Percentiles rank a stretch among this genome's conserved stretches.
Conservation (phyloP, 1,284 basidiomycete genomes). For the Cutaneotrichosporon dermatis region DNA sequence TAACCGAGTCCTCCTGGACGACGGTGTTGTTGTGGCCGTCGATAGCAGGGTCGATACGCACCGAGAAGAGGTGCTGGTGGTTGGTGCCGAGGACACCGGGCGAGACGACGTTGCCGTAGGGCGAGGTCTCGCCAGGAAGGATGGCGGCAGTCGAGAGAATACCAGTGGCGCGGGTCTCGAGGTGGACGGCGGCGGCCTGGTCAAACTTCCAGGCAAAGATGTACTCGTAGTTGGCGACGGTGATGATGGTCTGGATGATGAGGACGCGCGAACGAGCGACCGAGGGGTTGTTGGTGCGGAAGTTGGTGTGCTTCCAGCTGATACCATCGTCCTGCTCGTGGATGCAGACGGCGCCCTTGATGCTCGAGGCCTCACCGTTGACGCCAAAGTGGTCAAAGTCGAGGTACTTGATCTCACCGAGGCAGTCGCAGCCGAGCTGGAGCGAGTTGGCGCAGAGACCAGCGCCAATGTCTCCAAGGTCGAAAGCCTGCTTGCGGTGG, state of each 20-base stretch:
- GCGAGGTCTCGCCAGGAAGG: slow-evolving; percentile 43
- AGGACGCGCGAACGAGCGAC: slow-evolving; percentile 46
- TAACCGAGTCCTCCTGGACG: slow-evolving; percentile 45
- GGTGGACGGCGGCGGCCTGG: slow-evolving; percentile 48
- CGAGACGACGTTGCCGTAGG: slow-evolving; percentile 49
- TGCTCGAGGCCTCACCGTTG: slow-evolving; percentile 18
- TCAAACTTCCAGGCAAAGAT: slow-evolving; percentile 49
- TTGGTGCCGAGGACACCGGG: slow-evolving; percentile 48
- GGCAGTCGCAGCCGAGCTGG: slow-evolving; percentile 51
- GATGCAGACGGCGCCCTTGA: slow-evolving; percentile 44
- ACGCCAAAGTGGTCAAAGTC: slow-evolving; percentile 40
- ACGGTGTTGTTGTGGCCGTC: slow-evolving; percentile 48
- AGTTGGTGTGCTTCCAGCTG: slow-evolving; percentile 51
- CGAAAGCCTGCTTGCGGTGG: slow-evolving; percentile 48
- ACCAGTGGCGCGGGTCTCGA: slow-evolving; percentile 51
- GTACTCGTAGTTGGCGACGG: slow-evolving; percentile 45
- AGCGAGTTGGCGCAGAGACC: slow-evolving; percentile 49
- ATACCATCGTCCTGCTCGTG: slow-evolving; percentile 18
- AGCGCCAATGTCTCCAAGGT: slow-evolving; percentile 49
- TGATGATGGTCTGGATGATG: slow-evolving; percentile 49
- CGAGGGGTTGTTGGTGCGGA: slow-evolving; percentile 40
- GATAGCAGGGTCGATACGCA: slow-evolving; percentile 43
- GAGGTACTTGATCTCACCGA: slow-evolving; percentile 46
- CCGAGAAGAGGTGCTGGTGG: slow-evolving; percentile 51
- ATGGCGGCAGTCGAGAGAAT: slow-evolving; percentile 49